Evolutionary conservation across 306 rosid species (phyloP).

Genomic region (Prunus fruticosa): DNA sequence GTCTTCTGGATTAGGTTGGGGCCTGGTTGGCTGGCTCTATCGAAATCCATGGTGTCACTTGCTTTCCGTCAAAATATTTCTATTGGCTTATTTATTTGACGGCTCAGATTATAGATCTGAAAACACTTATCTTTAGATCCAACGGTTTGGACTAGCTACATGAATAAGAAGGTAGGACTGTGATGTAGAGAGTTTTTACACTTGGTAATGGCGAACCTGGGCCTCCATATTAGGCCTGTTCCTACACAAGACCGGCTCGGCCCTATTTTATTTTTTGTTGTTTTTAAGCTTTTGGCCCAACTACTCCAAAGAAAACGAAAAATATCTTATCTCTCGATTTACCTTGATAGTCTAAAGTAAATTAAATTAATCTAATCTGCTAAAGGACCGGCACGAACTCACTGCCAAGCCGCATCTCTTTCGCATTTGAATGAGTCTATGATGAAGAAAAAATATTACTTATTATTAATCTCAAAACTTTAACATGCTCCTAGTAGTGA

Average conservation of each 20-base stretch:
- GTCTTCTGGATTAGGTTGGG: slow-evolving; percentile 7
- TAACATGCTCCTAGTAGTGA: too few species aligned
- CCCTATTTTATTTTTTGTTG: not conserved
- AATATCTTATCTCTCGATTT: too few species aligned
- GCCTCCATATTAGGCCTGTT: not conserved
- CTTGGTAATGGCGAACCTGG: not conserved
- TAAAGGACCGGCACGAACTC: too few species aligned
- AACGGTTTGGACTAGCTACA: not conserved
- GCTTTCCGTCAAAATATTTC: not conserved
- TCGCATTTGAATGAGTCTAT: too few species aligned
- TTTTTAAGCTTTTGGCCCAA: not conserved
- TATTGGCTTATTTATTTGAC: not conserved
- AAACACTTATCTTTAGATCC: not conserved
- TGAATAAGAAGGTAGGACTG: not conserved
- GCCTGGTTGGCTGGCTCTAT: not conserved
- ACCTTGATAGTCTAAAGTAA: too few species aligned
- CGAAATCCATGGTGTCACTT: not conserved
- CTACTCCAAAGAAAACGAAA: too few species aligned
- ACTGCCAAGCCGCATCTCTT: too few species aligned
- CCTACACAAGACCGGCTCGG: not conserved
- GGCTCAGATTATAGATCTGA: not conserved
- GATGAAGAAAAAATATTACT: too few species aligned
- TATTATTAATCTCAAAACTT: too few species aligned
- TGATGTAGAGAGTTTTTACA: not conserved
- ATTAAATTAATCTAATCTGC: too few species aligned